Base-by-base conservation (phyloP, 768 basidiomycete genomes). In the Amanita rimosa region DNA sequence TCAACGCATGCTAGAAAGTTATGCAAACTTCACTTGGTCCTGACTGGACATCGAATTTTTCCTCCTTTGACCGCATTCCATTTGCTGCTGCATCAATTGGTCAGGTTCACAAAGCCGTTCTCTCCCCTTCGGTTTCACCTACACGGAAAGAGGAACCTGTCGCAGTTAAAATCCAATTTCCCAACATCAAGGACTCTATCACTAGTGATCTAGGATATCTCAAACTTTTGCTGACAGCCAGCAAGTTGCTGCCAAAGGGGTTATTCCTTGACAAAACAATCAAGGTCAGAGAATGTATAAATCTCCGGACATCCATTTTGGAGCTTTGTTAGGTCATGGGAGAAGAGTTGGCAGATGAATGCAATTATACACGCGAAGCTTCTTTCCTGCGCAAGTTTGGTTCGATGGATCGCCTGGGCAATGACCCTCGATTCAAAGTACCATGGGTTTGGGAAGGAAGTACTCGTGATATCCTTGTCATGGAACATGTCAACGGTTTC, bases 71-170 rank as follows among this genome's bases (percentile, higher is more conserved):
- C 49, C 80, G 87, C 3, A 72, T 91, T 2, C 95, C 95, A 0
- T 91, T 96, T 55, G 94, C 94, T 1, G 88, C 93, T 0, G 95
- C 95, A 0, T 97, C 95, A 2, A 98, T 99, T 29, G 96, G 96
- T 0, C 95, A 99, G 62, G 95, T 98, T 1, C 95, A 99, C 58
- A 66, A 59, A 0, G 95, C 87, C 0, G 67, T 76, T 2, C 73
- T 97, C 9, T 62, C 74, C 0, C 63, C 78, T 0, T 54, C 64
- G 11, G 60, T 64, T 21, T 78, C 77, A 3, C 76, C 81, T 2
- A 82, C 79, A 6, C 74, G 75, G 14, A 62, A 55, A 37, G 68
- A 74, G 1, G 79, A 74, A 51, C 70, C 64, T 4, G 84, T 87
- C 22, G 87, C 87, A 0, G 79, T 88, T 4, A 97, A 99, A 63